phyloP scores from a whole-genome alignment of 257 asterid genomes.

The Solanum arcanum region DNA sequence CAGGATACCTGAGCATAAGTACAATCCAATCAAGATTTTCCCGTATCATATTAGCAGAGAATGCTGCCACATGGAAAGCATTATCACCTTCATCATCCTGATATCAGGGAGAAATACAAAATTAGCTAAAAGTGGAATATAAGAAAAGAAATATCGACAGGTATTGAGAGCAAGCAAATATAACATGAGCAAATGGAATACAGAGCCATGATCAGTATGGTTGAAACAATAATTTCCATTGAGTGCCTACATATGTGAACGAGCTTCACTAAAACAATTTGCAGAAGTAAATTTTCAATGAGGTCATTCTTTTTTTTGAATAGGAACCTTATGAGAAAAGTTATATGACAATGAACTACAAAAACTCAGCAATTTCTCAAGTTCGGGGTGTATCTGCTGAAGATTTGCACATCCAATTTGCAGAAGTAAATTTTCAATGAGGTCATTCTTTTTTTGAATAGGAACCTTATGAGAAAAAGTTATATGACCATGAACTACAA shows the following conservation, averaged over 20 bases:
- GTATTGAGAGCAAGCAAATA: neutral
- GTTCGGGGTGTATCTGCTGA: neutral
- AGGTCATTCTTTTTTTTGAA: neutral
- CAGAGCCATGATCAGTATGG: neutral
- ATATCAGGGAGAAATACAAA: slow-evolving; percentile 11
- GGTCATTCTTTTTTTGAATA: neutral
- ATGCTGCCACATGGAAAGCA: slow-evolving; percentile 98
- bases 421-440: neutral
- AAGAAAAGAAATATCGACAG: neutral
- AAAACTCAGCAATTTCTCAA: neutral
- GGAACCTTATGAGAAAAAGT: neutral
- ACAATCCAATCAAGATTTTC: slow-evolving; percentile 89
- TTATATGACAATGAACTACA: neutral
- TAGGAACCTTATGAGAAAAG: neutral
- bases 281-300: neutral
- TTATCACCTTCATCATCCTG: slow-evolving; percentile 99
- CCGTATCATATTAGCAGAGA: slow-evolving; percentile 91
- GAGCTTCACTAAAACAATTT: neutral
- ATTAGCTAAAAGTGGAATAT: slow-evolving; percentile 7
- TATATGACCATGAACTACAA: neutral
- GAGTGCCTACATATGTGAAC: neutral
- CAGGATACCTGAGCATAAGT: slow-evolving; percentile 70
- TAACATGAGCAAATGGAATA: neutral
- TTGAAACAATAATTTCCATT: neutral
- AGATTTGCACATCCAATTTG: neutral